These are phyloP conservation scores for Durotheca rogersii DNA, from an alignment of 495 filamentous ascomycete species.

Conservation along the genomic window DNA sequence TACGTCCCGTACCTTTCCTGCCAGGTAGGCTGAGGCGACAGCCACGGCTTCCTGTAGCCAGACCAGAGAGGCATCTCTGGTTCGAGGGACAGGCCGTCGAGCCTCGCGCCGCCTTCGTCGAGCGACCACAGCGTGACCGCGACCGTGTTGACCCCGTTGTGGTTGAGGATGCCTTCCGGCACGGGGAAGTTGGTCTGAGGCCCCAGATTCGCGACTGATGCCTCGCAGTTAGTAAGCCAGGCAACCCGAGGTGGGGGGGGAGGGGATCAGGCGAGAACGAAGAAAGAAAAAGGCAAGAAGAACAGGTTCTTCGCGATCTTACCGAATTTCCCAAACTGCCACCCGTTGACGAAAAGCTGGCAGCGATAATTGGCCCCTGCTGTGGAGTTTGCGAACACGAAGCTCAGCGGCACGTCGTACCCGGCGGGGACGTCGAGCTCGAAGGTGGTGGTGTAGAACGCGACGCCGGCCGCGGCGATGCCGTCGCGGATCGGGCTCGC, in stretches of 20 bases:
- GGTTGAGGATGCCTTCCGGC: constrained; percentile 66
- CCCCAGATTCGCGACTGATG: constrained; percentile 61
- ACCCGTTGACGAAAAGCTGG: constrained; percentile 72
- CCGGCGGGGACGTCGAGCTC: constrained; percentile 53
- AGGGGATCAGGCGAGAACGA: too few species aligned
- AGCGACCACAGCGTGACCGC: constrained; percentile 64
- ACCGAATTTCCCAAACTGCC: constrained; percentile 68
- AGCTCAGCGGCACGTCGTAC: constrained; percentile 62
- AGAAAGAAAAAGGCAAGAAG: too few species aligned
- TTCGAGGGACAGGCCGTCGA: constrained; percentile 55
- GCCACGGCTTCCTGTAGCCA: constrained; percentile 50
- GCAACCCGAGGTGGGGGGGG: too few species aligned
- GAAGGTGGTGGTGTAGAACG: constrained; percentile 62
- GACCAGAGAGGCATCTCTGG: constrained; percentile 55
- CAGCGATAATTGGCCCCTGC: constrained; percentile 48
- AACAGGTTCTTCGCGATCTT: too few species aligned
- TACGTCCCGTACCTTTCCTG: constrained; percentile 55
- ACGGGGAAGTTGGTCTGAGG: constrained; percentile 69
- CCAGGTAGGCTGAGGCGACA: constrained; percentile 53
- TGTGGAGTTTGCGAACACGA: constrained; percentile 55
- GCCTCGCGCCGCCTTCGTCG: constrained; percentile 55
- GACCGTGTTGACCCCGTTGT: constrained; percentile 61
- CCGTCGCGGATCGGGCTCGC: constrained; percentile 51
- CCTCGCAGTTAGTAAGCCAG: too few species aligned
- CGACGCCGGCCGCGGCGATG: constrained; percentile 55